Evolutionary conservation across 1,284 basidiomycete species (phyloP).

Genomic region (Pseudozyma tsukubaensis): DNA sequence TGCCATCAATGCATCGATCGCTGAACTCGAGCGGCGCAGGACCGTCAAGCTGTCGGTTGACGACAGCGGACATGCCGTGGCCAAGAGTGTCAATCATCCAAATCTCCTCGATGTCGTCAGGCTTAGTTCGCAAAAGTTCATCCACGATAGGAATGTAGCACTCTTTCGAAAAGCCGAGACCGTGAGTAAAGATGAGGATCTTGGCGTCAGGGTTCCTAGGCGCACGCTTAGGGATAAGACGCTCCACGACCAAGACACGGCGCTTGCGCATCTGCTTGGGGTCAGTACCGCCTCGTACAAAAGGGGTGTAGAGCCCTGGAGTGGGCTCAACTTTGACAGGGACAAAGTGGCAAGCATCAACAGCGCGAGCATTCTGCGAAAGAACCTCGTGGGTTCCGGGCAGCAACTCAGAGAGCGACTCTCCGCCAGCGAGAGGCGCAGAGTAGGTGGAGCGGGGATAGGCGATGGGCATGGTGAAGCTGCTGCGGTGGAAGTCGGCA

Average conservation of each 20-base stretch:
- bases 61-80: constrained; percentile 43
- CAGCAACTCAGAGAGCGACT: constrained; percentile 39
- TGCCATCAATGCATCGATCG: constrained; percentile 50
- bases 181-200: constrained; percentile 43
- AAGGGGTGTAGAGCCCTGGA: constrained; percentile 44
- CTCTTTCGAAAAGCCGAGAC: constrained; percentile 48
- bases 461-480: constrained; percentile 43
- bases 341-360: constrained; percentile 45
- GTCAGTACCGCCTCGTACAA: constrained; percentile 38
- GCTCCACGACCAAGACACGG: constrained; percentile 41
- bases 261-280: constrained; percentile 43
- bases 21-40: constrained; percentile 40
- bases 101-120: constrained; percentile 43
- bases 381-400: constrained; percentile 46
- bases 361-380: constrained; percentile 42
- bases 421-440: constrained; percentile 39
- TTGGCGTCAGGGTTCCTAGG: constrained; percentile 39
- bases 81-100: constrained; percentile 51
- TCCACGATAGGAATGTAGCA: constrained; percentile 43
- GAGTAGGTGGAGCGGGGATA: constrained; percentile 48
- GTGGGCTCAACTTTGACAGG: constrained; percentile 46
- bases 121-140: constrained; percentile 34
- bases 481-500: constrained; percentile 30
- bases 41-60: constrained; percentile 48
- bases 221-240: constrained; percentile 37